Evolutionary conservation across 1,284 basidiomycete species (phyloP).

Genomic region (Sanguinoderma infundibulare): DNA sequence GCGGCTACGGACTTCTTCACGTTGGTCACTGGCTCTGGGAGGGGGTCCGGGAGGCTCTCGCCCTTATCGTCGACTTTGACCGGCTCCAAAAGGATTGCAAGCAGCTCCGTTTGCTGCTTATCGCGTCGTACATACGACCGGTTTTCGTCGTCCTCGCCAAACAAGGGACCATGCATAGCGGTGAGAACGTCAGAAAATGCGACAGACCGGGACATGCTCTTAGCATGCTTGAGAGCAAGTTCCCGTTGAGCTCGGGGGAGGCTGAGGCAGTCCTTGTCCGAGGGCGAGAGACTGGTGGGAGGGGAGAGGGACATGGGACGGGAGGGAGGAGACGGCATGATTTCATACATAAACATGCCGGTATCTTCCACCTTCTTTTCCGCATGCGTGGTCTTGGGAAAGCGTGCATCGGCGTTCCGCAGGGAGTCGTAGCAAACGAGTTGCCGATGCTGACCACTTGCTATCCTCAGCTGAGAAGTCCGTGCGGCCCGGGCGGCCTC

Average conservation of each 20-base stretch:
- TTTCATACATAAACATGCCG: constrained; percentile 28
- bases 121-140: constrained; percentile 33
- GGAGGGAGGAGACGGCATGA: constrained; percentile 29
- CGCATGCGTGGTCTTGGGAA: constrained; percentile 22
- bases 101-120: constrained; percentile 43
- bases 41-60: constrained; percentile 28
- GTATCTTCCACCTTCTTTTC: constrained; percentile 15
- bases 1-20: constrained; percentile 11
- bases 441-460: constrained; percentile 29
- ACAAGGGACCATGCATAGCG: constrained; percentile 64
- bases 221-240: constrained; percentile 24
- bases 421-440: constrained; percentile 35
- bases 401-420: constrained; percentile 25
- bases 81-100: constrained; percentile 52
- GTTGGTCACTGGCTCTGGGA: constrained; percentile 21
- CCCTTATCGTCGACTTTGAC: constrained; percentile 42
- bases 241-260: constrained; percentile 30
- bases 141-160: constrained; percentile 46
- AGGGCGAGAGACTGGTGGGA: constrained; percentile 23
- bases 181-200: constrained; percentile 60
- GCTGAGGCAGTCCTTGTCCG: constrained; percentile 26
- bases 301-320: constrained; percentile 21
- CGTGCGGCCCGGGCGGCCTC: constrained; percentile 36
- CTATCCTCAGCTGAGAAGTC: constrained; percentile 28
- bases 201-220: constrained; percentile 39